A percentile compares a stretch with the other conserved stretches of the same genome.
Conservation (phyloP, 768 basidiomycete species). For the Vararia minispora region DNA sequence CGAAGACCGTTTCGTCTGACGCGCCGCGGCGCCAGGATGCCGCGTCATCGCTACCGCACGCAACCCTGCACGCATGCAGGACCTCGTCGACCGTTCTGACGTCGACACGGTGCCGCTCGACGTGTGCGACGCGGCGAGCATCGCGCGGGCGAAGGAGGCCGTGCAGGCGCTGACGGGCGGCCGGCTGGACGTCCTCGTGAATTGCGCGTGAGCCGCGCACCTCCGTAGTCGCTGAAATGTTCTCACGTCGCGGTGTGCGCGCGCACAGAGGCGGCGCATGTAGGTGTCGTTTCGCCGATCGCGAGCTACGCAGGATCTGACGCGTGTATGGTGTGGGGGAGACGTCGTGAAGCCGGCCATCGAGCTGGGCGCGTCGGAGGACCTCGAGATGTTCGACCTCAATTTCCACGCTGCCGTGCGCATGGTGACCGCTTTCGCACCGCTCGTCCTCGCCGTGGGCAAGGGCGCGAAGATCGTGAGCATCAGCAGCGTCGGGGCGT, state of each 20-base stretch:
- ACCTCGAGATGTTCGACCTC: slow-evolving; percentile 20
- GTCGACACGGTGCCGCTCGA: slow-evolving; percentile 19
- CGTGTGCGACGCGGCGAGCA: slow-evolving; percentile 14
- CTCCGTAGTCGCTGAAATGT: too few relatives aligned
- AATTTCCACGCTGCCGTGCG: slow-evolving; percentile 23
- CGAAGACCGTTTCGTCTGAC: too few relatives aligned
- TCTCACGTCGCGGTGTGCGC: too few relatives aligned
- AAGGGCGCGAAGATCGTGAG: slow-evolving; percentile 21
- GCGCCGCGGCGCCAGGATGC: too few relatives aligned
- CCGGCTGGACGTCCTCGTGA: slow-evolving; percentile 22
- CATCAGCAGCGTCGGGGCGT: slow-evolving; percentile 19
- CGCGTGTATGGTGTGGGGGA: too few relatives aligned
- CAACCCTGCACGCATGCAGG: slow-evolving; percentile 13
- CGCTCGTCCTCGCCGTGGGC: slow-evolving; percentile 18
- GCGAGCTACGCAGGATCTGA: too few relatives aligned
- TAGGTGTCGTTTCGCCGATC: too few relatives aligned
- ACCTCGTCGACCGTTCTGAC: slow-evolving; percentile 10
- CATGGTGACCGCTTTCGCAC: slow-evolving; percentile 22
- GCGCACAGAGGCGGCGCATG: too few relatives aligned
- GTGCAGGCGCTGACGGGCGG: slow-evolving; percentile 16
- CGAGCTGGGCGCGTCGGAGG: too few relatives aligned
- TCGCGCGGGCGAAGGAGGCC: slow-evolving; percentile 8
- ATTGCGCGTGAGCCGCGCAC: slow-evolving; percentile 17
- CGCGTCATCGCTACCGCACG: slow-evolving; percentile 22
- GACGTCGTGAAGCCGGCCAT: too few relatives aligned